Conservation (phyloP, 441 rosid genomes). For the Brassica balearica region DNA sequence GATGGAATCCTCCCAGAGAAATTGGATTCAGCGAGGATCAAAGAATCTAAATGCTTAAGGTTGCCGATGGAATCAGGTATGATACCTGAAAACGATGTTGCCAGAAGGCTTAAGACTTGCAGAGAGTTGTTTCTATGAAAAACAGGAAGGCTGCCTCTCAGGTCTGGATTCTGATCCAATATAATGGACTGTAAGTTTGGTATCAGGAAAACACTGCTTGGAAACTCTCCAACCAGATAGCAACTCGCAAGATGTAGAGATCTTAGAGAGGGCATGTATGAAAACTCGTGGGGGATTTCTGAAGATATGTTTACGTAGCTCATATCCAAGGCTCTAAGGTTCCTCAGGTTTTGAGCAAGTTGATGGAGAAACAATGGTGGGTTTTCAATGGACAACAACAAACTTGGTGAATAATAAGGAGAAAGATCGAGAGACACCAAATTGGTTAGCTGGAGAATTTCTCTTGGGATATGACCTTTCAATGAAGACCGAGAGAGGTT, state of each 20-base stretch:
- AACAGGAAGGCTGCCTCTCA: slow-evolving; percentile 6
- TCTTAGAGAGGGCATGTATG: not conserved
- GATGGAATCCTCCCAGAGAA: slow-evolving; percentile 5
- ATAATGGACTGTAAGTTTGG: slow-evolving; percentile 10
- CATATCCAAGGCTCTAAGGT: not conserved
- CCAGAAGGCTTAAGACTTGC: slow-evolving; percentile 15
- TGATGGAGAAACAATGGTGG: not conserved
- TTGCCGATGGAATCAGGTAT: slow-evolving; percentile 10
- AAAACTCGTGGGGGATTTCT: not conserved
- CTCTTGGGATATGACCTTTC: slow-evolving; percentile 27
- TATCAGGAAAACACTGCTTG: slow-evolving; percentile 5
- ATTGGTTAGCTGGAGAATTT: slow-evolving; percentile 9
- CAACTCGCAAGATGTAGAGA: not conserved
- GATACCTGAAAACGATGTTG: slow-evolving; percentile 9
- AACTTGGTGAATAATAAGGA: no score
- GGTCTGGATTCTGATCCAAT: not conserved
- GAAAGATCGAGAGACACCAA: slow-evolving; percentile 19
- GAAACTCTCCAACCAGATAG: slow-evolving; percentile 12
- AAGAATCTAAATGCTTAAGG: slow-evolving; percentile 13
- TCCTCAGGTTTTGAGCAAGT: not conserved
- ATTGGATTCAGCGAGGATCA: not conserved
- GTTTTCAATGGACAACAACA: not conserved
- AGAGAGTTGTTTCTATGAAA: not conserved
- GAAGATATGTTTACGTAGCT: not conserved
- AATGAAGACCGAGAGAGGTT: slow-evolving; percentile 8